Evolutionary conservation across 2,329 filamentous ascomycete genomes (phyloP).

Genomic region (Pseudocercospora crystallina): DNA sequence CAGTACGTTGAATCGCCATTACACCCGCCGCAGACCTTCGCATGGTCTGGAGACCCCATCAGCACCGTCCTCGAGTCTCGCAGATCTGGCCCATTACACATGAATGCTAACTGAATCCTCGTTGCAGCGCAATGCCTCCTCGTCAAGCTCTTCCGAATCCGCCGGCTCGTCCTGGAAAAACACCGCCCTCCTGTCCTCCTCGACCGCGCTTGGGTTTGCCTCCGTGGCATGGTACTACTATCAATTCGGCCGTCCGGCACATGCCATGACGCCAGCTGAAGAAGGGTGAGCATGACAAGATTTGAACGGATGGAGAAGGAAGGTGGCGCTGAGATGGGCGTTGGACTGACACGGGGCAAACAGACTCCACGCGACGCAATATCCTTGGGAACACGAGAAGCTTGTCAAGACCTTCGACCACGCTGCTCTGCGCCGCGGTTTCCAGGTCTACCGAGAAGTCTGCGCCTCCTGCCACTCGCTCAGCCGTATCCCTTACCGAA

Average conservation of each 20-base stretch:
- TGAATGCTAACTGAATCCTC: constrained; percentile 12
- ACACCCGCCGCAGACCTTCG: constrained; percentile 4
- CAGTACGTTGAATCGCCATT: constrained; percentile 39
- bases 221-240: constrained; percentile 97
- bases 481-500: constrained; percentile 86
- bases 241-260: constrained; percentile 83
- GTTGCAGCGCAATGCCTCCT: constrained; percentile 62
- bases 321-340: constrained; percentile 6
- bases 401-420: constrained; percentile 97
- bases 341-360: constrained; percentile 18
- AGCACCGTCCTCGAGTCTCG: too few species aligned
- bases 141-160: constrained; percentile 66
- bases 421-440: constrained; percentile 95
- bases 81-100: constrained; percentile 10
- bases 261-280: constrained; percentile 90
- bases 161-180: constrained; percentile 73
- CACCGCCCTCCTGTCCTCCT: constrained; percentile 82
- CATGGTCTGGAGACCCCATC: too few species aligned
- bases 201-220: constrained; percentile 81
- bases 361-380: constrained; percentile 86
- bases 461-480: constrained; percentile 98
- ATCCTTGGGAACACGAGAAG: constrained; percentile 94
- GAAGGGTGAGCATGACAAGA: constrained; percentile 74
- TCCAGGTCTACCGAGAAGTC: constrained; percentile 98
- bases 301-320: not conserved